Evolutionary conservation across 2,329 filamentous ascomycete genomes (phyloP).

Genomic region (Fusarium virguliforme): DNA sequence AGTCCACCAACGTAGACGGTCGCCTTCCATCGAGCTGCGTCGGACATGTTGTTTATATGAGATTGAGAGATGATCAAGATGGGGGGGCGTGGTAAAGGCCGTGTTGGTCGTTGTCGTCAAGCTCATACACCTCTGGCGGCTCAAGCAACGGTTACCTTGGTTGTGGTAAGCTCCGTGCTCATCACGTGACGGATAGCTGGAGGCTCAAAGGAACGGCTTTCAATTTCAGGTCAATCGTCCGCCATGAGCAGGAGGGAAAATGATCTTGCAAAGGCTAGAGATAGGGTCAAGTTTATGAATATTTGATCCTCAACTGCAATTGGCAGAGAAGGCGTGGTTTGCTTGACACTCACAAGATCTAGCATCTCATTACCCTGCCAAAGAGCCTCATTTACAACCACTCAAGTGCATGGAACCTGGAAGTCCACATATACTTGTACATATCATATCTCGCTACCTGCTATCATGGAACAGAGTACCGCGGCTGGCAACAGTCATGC

Average conservation of each 20-base stretch:
- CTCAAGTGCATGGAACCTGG: not conserved
- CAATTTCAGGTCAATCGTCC: not conserved
- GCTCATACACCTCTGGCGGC: slow-evolving; percentile 28
- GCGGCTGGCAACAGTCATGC: not conserved
- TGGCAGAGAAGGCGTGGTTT: not conserved
- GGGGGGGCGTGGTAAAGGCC: slow-evolving; percentile 5
- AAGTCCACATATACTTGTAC: not conserved
- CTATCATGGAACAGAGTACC: not conserved
- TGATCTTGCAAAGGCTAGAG: not conserved
- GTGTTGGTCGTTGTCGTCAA: slow-evolving; percentile 27
- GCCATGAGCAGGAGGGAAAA: not conserved
- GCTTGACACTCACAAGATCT: not conserved
- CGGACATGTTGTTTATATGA: slow-evolving; percentile 74
- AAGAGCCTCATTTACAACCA: not conserved
- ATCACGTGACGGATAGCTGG: slow-evolving; percentile 41
- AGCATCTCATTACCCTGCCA: not conserved
- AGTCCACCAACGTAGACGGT: slow-evolving; percentile 95
- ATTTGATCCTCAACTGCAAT: no score
- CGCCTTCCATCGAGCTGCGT: slow-evolving; percentile 86
- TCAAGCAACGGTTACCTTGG: slow-evolving; percentile 17
- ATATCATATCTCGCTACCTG: not conserved
- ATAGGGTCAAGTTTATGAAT: not conserved
- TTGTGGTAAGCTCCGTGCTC: slow-evolving; percentile 30
- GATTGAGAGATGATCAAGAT: slow-evolving; percentile 10
- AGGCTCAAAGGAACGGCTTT: not conserved